Percentiles rank a stretch among this genome's conserved stretches.
Conservation (phyloP, 2,329 filamentous ascomycete genomes). For the Aaosphaeria arxii region DNA sequence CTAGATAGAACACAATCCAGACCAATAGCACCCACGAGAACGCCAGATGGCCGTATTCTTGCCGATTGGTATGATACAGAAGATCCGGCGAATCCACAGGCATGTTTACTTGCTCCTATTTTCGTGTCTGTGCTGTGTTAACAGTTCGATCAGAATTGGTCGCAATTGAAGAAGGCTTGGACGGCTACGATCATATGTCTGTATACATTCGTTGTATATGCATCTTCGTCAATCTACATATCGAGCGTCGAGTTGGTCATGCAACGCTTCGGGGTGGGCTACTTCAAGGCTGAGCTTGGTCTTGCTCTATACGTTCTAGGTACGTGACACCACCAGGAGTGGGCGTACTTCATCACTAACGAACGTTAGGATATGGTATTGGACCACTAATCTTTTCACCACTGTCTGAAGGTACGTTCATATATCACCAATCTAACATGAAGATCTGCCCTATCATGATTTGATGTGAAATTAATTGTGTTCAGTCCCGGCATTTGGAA, state of each 20-base stretch:
- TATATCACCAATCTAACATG: not conserved
- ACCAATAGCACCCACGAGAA: conserved; percentile 14
- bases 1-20: conserved; percentile 16
- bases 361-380: conserved; percentile 38
- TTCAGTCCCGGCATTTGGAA: conserved; percentile 44
- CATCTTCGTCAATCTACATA: conserved; percentile 52
- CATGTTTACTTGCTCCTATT: not conserved
- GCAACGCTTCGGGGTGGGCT: conserved; percentile 43
- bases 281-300: conserved; percentile 48
- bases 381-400: conserved; percentile 43
- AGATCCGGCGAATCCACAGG: conserved; percentile 34
- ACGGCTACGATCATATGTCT: conserved; percentile 48
- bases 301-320: conserved; percentile 51
- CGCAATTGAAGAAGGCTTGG: conserved; percentile 38
- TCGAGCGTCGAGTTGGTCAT: conserved; percentile 42
- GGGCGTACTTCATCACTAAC: not conserved
- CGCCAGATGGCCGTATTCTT: conserved; percentile 4
- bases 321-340: not conserved
- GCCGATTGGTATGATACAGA: conserved; percentile 6
- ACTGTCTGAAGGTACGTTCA: conserved; percentile 41
- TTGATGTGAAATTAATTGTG: not conserved
- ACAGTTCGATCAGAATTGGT: conserved; percentile 32
- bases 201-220: conserved; percentile 51
- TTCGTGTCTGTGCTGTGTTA: not conserved
- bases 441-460: not conserved